Percentiles rank a stretch among this genome's conserved stretches.
phyloP scores from a whole-genome alignment of 1,284 basidiomycete genomes.

The Microbotryomycetes sp. region DNA sequence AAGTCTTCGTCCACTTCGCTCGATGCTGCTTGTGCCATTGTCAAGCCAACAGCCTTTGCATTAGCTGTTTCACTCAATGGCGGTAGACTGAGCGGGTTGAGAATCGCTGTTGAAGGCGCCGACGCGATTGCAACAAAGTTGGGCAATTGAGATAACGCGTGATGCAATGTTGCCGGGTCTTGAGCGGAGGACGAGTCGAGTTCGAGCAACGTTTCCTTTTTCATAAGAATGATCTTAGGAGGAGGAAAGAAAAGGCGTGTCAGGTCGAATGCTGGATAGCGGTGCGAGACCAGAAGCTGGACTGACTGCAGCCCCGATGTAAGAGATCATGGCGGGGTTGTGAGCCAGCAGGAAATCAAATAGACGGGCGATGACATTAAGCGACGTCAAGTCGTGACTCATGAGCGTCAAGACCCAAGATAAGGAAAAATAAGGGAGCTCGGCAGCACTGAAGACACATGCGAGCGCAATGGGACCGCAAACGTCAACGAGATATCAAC shows the following conservation, averaged over 20 bases:
- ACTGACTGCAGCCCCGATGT: conserved; percentile 35
- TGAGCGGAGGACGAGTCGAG: conserved; percentile 21
- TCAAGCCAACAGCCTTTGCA: too few species aligned
- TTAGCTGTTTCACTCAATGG: too few species aligned
- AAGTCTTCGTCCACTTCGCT: conserved; percentile 18
- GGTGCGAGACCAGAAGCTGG: not conserved
- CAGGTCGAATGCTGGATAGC: too few species aligned
- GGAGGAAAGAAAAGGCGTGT: not conserved
- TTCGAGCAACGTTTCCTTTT: conserved; percentile 27
- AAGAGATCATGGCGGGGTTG: conserved; percentile 37
- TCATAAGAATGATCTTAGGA: conserved; percentile 31
- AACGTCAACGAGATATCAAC: conserved; percentile 2
- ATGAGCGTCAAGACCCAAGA: conserved; percentile 39
- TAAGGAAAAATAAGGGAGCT: conserved; percentile 37
- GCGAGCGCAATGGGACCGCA: too few species aligned
- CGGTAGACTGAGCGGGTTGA: not conserved
- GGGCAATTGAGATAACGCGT: conserved; percentile 31
- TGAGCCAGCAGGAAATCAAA: conserved; percentile 37
- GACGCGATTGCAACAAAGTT: not conserved
- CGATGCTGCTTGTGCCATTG: not conserved
- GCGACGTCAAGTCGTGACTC: conserved; percentile 34
- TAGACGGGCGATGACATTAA: conserved; percentile 30
- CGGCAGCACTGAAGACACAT: conserved; percentile 22
- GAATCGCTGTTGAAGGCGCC: not conserved
- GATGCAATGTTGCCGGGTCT: conserved; percentile 35